Evolutionary conservation across 2,329 filamentous ascomycete species (phyloP).

Genomic region (Claviceps spartinae): DNA sequence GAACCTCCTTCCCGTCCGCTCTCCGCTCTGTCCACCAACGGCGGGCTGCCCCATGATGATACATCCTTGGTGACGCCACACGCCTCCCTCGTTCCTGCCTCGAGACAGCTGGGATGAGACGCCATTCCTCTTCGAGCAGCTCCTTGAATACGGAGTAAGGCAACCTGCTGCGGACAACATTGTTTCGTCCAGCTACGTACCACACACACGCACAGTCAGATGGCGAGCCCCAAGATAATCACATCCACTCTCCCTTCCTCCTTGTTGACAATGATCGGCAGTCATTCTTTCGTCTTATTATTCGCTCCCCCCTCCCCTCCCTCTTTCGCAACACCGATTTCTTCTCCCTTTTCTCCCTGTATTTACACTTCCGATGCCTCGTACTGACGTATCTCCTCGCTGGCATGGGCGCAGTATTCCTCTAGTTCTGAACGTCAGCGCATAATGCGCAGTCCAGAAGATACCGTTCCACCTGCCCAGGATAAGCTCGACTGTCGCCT

Average conservation of each 20-base stretch:
- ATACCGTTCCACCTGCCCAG: conserved; percentile 14
- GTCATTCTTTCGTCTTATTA: neutral
- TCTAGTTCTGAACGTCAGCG: conserved; percentile 57
- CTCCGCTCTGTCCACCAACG: neutral
- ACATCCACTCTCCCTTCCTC: neutral
- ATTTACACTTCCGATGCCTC: neutral
- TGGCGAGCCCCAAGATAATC: conserved; percentile 1
- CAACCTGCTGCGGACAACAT: no score
- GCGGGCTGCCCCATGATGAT: neutral
- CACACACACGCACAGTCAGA: neutral
- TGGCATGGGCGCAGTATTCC: conserved; percentile 45
- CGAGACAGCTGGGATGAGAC: conserved; percentile 19
- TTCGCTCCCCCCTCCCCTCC: neutral
- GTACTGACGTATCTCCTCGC: neutral
- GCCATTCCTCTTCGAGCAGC: conserved; percentile 17
- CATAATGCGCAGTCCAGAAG: conserved; percentile 38
- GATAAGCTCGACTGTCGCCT: conserved; percentile 13
- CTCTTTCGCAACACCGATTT: neutral
- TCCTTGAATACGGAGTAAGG: neutral
- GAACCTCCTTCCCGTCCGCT: neutral
- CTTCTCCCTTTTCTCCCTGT: neutral
- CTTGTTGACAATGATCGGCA: neutral
- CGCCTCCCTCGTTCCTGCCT: conserved; percentile 20
- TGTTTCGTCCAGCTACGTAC: neutral
- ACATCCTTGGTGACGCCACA: conserved; percentile 1